phyloP scores from a whole-genome alignment of 2,329 filamentous ascomycete genomes.

The Fusarium brachygibbosum region DNA sequence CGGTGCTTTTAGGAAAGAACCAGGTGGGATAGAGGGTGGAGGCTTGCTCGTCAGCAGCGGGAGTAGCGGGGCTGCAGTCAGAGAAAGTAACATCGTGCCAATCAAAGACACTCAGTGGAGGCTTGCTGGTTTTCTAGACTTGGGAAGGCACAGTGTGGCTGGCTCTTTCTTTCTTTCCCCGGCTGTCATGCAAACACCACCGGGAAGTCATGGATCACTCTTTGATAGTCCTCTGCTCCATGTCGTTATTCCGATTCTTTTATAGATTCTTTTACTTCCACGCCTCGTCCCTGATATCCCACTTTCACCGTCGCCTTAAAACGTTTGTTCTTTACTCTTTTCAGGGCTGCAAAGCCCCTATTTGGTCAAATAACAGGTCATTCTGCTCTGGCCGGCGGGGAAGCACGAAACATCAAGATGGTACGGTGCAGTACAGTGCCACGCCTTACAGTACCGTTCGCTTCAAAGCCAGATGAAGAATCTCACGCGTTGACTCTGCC shows the following conservation, averaged over 20 bases:
- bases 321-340: constrained; percentile 17
- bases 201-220: constrained; percentile 22
- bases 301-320: constrained; percentile 16
- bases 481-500: constrained; percentile 16
- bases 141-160: constrained; percentile 35
- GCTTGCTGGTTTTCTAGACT: constrained; percentile 12
- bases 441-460: constrained; percentile 21
- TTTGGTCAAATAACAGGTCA: constrained; percentile 36
- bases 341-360: constrained; percentile 38
- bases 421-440: constrained; percentile 24
- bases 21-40: constrained; percentile 44
- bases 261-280: constrained; percentile 22
- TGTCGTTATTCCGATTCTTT: constrained; percentile 33
- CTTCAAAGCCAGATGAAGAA: constrained; percentile 27
- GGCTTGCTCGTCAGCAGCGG: constrained; percentile 39
- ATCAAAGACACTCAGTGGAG: constrained; percentile 25
- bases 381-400: constrained; percentile 33
- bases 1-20: constrained; percentile 45
- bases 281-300: constrained; percentile 9
- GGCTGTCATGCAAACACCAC: constrained; percentile 24
- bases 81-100: constrained; percentile 26
- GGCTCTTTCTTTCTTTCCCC: neutral
- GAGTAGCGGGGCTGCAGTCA: constrained; percentile 32
- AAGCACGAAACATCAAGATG: constrained; percentile 29
- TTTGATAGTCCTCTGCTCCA: constrained; percentile 36